A percentile compares a stretch with the other conserved stretches of the same genome.
These are phyloP conservation scores for Hypoxylon lienhwacheense DNA, from an alignment of 495 filamentous ascomycete species.

Conservation along the genomic window DNA sequence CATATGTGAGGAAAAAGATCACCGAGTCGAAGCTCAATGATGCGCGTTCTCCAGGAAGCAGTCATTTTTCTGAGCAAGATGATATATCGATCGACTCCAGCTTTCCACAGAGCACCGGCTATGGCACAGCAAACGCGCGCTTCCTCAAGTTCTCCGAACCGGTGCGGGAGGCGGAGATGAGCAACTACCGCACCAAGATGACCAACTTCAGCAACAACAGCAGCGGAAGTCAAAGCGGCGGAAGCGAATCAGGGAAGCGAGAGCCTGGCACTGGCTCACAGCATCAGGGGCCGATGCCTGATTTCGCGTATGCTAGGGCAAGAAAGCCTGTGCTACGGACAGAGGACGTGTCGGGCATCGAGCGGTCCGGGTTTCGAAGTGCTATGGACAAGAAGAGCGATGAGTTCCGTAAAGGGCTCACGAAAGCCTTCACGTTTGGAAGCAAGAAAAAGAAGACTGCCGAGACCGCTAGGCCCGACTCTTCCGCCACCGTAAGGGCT, in stretches of 20 bases:
- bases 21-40: constrained; percentile 45
- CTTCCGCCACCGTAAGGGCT: constrained; percentile 43
- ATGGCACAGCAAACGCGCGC: constrained; percentile 46
- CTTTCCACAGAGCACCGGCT: constrained; percentile 42
- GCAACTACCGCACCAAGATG: constrained; percentile 35
- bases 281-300: constrained; percentile 40
- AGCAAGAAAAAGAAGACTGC: constrained; percentile 46
- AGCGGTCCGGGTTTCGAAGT: constrained; percentile 53
- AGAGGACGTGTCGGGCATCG: constrained; percentile 54
- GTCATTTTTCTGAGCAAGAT: constrained; percentile 39
- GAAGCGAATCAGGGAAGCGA: constrained; percentile 41
- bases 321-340: constrained; percentile 49
- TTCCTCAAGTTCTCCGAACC: constrained; percentile 48
- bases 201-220: constrained; percentile 37
- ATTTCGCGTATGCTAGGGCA: constrained; percentile 48
- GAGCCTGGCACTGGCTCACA: constrained; percentile 25
- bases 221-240: constrained; percentile 46
- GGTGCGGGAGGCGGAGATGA: constrained; percentile 36
- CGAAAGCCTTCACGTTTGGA: constrained; percentile 51
- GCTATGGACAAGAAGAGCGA: constrained; percentile 58
- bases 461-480: constrained; percentile 41
- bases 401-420: constrained; percentile 52
- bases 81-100: constrained; percentile 45
- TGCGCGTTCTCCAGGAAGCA: constrained; percentile 36
- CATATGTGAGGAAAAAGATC: constrained; percentile 58